A percentile compares a stretch with the other conserved stretches of the same genome.
phyloP scores from a whole-genome alignment of 1,284 basidiomycete genomes.

The Ustilago esculenta region DNA sequence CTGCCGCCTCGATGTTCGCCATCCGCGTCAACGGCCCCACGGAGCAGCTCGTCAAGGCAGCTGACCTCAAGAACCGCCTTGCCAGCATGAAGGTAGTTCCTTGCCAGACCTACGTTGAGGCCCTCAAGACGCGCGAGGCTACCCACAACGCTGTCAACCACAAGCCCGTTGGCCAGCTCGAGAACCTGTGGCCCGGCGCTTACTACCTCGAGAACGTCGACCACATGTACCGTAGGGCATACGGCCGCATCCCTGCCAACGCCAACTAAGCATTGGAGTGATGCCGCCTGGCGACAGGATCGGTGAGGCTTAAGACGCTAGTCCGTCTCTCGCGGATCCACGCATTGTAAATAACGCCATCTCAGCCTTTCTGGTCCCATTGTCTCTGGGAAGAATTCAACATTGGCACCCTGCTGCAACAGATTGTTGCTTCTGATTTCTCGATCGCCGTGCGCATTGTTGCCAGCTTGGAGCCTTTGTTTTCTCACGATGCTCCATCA shows the following conservation, averaged over 20 bases:
- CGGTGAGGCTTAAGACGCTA: background rate
- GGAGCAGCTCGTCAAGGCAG: constrained; percentile 78
- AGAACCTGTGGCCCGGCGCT: constrained; percentile 91
- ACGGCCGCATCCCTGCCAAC: constrained; percentile 68
- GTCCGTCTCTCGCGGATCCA: background rate
- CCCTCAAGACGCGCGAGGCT: constrained; percentile 78
- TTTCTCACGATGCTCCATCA: constrained; percentile 3
- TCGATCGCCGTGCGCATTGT: background rate
- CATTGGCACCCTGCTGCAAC: too few species aligned
- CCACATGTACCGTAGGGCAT: constrained; percentile 90
- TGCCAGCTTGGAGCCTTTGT: background rate
- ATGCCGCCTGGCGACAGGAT: background rate
- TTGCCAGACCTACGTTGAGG: constrained; percentile 83
- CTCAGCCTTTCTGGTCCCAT: background rate
- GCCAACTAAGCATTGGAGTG: constrained; percentile 27
- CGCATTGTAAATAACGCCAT: constrained; percentile 7
- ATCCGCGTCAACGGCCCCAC: constrained; percentile 86
- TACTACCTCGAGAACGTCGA: constrained; percentile 95
- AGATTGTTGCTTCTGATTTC: too few species aligned
- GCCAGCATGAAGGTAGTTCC: constrained; percentile 88
- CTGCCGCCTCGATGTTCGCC: constrained; percentile 89
- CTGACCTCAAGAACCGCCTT: constrained; percentile 81
- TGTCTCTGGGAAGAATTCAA: too few species aligned
- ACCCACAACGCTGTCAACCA: constrained; percentile 93
- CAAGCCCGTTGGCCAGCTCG: constrained; percentile 83